These are phyloP conservation scores for Stachybotrys echinatus DNA, from an alignment of 2,329 filamentous ascomycete genomes.

Conservation along the genomic window DNA sequence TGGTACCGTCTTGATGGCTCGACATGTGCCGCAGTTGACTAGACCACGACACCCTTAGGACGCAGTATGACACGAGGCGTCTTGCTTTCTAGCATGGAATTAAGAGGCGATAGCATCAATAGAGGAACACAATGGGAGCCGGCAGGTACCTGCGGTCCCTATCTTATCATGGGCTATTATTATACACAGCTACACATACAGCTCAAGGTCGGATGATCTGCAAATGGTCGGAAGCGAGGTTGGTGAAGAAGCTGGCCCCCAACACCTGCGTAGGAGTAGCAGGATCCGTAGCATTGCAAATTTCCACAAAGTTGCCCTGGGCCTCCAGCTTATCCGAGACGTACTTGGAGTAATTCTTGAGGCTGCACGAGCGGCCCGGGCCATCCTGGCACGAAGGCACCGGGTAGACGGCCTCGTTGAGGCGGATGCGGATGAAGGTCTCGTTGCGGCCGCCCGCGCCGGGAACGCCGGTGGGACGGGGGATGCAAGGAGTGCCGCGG, in stretches of 20 bases:
- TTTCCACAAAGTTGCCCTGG: conserved; percentile 42
- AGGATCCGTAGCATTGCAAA: conserved; percentile 39
- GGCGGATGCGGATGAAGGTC: conserved; percentile 48
- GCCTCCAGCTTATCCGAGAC: conserved; percentile 17
- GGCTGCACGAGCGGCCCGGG: conserved; percentile 47
- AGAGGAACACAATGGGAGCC: no score
- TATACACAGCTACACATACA: not conserved
- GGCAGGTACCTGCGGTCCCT: no score
- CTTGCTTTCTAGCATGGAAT: no score
- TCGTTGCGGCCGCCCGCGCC: conserved; percentile 17
- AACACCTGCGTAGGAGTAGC: conserved; percentile 33
- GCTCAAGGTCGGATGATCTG: conserved; percentile 12
- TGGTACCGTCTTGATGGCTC: not conserved
- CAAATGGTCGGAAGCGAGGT: conserved; percentile 34
- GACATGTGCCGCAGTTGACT: not conserved
- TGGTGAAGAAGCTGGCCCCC: conserved; percentile 45
- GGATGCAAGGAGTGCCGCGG: not conserved
- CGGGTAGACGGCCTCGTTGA: conserved; percentile 59
- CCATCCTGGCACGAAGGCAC: conserved; percentile 49
- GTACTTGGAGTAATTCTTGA: conserved; percentile 38
- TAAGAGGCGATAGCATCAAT: no score
- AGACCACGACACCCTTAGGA: not conserved
- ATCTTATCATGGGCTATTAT: no score
- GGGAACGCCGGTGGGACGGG: not conserved
- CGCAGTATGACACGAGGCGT: not conserved